Base-by-base conservation (phyloP, 2,329 filamentous ascomycete genomes). In the Coniochaeta pulveracea region DNA sequence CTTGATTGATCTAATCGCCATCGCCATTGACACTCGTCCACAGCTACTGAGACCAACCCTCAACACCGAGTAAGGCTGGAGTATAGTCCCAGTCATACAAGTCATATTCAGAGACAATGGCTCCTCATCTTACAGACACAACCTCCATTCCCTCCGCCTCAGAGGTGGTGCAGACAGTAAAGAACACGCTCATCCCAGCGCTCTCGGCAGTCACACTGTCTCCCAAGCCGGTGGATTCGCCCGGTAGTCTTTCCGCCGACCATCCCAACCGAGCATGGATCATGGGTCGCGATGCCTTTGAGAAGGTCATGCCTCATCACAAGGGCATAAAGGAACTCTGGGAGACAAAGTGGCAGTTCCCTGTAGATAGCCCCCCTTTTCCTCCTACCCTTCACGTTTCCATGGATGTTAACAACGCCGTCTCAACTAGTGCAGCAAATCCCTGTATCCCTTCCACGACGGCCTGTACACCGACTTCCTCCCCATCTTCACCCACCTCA, bases 401-500 rank as follows among this genome's bases (percentile, higher is more conserved):
- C n/a, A n/a, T n/a, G n/a, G n/a, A n/a, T n/a, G n/a, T 26, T 6
- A 37, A 24, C n/a, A 33, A 26, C 6, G 64, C n/a, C n/a, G n/a
- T n/a, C n/a, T n/a, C n/a, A n/a, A n/a, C n/a, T n/a, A n/a, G n/a
- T 75, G 70, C 51, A 53, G 55, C 22, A 76, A 75, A 56, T 66
- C 73, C 36, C 63, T 85, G 7, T 81, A 83, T 45, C 77, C 78
- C 1, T 86, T 86, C 62, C 81, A 85, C 60, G 81, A 85, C 54
- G 73, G 76, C 31, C 59, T 64, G 4, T 68, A 69, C 37, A 63
- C 73, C 37, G 81, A 86, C 54, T 85, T 86, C 47, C 66, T 71
- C 43, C 77, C 77, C 12, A 65, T 86, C 19, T 81, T 83, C 33
- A 51, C 68, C n/a, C 57, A 70, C 35, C 58, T 86, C 27, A 70